These are phyloP conservation scores for Puccinia triticina DNA, from an alignment of 1,284 basidiomycete species.

Conservation along the genomic window DNA sequence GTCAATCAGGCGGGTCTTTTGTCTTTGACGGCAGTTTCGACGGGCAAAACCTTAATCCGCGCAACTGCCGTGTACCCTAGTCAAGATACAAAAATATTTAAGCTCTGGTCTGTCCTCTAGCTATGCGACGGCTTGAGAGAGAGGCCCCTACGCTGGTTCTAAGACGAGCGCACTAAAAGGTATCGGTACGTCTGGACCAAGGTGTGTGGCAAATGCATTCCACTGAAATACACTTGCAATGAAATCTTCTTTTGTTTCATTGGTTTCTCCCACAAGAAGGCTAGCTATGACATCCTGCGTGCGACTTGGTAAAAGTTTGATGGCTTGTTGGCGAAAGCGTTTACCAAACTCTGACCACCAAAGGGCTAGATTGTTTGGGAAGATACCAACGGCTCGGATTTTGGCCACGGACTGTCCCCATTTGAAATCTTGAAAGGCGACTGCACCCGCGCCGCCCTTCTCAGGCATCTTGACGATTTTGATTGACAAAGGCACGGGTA, in stretches of 20 bases:
- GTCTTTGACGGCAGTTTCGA: too few species aligned
- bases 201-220: slow-evolving; percentile 12
- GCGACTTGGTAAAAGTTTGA: slow-evolving; percentile 24
- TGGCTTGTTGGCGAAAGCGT: not conserved
- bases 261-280: not conserved
- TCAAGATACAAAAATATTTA: not conserved
- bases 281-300: slow-evolving; percentile 7
- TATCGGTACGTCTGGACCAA: not conserved
- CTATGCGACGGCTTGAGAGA: too few species aligned
- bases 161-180: slow-evolving; percentile 15
- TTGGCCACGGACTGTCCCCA: not conserved
- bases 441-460: slow-evolving; percentile 30
- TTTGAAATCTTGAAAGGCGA: slow-evolving; percentile 4
- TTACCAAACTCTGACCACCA: not conserved
- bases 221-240: not conserved
- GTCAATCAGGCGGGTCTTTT: too few species aligned
- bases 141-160: not conserved
- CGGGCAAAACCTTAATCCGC: too few species aligned
- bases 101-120: not conserved
- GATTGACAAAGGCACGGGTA: not conserved
- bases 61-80: too few species aligned
- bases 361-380: not conserved
- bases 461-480: slow-evolving; percentile 41
- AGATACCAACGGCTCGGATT: slow-evolving; percentile 4
- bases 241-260: slow-evolving; percentile 7